A percentile compares a stretch with the other conserved stretches of the same genome.
phyloP scores from a whole-genome alignment of 352 stramenopile species.

The Pythium dissotocum region DNA sequence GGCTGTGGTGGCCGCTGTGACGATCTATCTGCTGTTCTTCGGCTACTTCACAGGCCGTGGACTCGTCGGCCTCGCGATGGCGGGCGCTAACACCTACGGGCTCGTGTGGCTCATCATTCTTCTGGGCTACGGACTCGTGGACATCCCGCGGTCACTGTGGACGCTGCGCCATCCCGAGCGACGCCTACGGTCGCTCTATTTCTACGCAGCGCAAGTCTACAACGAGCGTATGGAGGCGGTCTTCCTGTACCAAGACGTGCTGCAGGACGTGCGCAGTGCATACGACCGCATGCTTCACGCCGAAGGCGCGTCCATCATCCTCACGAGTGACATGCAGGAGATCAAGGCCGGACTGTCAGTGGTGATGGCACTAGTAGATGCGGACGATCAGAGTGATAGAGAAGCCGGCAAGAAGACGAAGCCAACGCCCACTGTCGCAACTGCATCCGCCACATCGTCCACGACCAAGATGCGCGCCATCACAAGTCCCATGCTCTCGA shows the following conservation, averaged over 20 bases:
- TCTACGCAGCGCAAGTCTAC: conserved; percentile 58
- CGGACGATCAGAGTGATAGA: conserved; percentile 11
- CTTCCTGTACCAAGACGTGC: conserved; percentile 61
- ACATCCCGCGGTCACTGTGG: conserved; percentile 59
- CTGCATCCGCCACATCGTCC: neutral
- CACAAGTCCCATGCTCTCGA: conserved; percentile 21
- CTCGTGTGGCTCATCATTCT: conserved; percentile 60
- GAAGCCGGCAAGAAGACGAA: neutral
- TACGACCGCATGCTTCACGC: conserved; percentile 54
- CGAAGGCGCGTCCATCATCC: conserved; percentile 60
- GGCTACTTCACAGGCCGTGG: conserved; percentile 54
- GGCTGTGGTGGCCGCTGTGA: conserved; percentile 25
- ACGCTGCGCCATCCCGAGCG: conserved; percentile 36
- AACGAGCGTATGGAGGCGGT: conserved; percentile 65
- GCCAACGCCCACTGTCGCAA: neutral
- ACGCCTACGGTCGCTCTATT: conserved; percentile 48
- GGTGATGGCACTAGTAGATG: conserved; percentile 37
- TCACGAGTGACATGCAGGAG: conserved; percentile 68
- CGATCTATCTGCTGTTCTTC: conserved; percentile 61
- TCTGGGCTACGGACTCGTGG: conserved; percentile 62
- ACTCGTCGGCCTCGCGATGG: conserved; percentile 57
- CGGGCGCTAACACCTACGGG: conserved; percentile 66
- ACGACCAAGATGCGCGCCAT: neutral
- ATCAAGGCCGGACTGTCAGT: conserved; percentile 48
- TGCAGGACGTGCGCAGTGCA: conserved; percentile 33